Evolutionary conservation across 108 stramenopile species (phyloP).

Genomic region (Conticribra weissflogii): DNA sequence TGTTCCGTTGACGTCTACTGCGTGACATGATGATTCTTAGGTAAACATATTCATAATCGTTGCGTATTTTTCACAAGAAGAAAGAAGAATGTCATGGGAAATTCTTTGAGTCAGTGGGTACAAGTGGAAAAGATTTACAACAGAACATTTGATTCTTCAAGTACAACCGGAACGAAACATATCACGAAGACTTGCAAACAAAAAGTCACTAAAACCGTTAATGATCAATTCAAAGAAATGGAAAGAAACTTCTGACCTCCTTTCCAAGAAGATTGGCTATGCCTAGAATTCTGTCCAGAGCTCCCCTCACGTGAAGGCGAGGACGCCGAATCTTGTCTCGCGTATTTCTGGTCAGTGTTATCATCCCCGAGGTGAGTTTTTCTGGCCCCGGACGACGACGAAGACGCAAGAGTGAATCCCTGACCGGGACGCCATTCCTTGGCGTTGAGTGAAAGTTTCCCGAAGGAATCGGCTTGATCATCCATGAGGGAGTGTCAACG

Average conservation of each 20-base stretch:
- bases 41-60: background rate
- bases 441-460: constrained; percentile 28
- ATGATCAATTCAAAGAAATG: too few species aligned
- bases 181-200: too few species aligned
- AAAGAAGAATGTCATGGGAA: background rate
- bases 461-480: constrained; percentile 28
- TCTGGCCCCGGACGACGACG: background rate
- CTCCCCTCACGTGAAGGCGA: too few species aligned
- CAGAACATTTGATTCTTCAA: too few species aligned
- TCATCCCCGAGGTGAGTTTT: background rate
- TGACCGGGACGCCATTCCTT: constrained; percentile 49
- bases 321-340: background rate
- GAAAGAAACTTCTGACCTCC: too few species aligned
- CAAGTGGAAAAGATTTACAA: too few species aligned
- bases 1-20: constrained; percentile 43
- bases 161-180: too few species aligned
- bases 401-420: constrained; percentile 20
- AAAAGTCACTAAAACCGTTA: too few species aligned
- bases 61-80: background rate
- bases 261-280: too few species aligned
- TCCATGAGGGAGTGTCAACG: constrained; percentile 14
- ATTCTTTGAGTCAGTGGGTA: too few species aligned
- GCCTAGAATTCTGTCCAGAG: too few species aligned
- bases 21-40: constrained; percentile 33
- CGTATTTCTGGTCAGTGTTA: background rate